Conservation (phyloP, 306 rosid species). For the Parietaria judaica region DNA sequence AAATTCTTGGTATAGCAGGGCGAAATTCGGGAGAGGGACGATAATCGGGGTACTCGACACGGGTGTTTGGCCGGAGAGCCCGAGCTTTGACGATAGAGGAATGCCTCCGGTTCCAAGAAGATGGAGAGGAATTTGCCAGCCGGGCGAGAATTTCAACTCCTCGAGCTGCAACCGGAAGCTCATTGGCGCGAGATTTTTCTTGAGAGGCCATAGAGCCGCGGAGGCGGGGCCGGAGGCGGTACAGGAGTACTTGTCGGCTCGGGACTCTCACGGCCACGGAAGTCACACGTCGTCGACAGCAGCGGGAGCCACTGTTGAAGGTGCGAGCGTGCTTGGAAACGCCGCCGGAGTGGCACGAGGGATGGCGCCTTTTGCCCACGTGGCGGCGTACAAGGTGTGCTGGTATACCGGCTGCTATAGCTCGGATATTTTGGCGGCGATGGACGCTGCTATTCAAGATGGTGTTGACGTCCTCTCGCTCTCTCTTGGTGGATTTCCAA, state of each 20-base stretch:
- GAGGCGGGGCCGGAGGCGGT: constrained; percentile 23
- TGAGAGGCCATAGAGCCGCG: constrained; percentile 54
- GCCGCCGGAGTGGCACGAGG: constrained; percentile 79
- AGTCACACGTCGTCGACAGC: constrained; percentile 86
- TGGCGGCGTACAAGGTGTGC: constrained; percentile 85
- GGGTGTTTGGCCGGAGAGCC: constrained; percentile 93
- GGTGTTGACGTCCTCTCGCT: constrained; percentile 79
- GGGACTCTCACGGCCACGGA: constrained; percentile 88
- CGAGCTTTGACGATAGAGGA: constrained; percentile 59
- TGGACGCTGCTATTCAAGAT: constrained; percentile 76
- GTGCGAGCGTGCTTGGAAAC: constrained; percentile 65
- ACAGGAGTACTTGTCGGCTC: constrained; percentile 63
- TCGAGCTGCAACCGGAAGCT: constrained; percentile 72
- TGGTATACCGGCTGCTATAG: constrained; percentile 87
- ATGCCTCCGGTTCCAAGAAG: constrained; percentile 72
- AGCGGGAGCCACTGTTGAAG: constrained; percentile 51
- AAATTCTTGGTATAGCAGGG: constrained; percentile 48
- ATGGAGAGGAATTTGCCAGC: constrained; percentile 83
- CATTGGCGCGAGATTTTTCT: constrained; percentile 86
- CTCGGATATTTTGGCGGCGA: constrained; percentile 82
- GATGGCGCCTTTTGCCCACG: constrained; percentile 78
- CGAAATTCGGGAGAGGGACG: constrained; percentile 58
- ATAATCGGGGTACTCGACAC: constrained; percentile 87
- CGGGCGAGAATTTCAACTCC: constrained; percentile 58
- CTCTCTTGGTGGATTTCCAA: constrained; percentile 78